Base-by-base conservation (phyloP, 2,329 filamentous ascomycete genomes). In the Epichloe baconii region DNA sequence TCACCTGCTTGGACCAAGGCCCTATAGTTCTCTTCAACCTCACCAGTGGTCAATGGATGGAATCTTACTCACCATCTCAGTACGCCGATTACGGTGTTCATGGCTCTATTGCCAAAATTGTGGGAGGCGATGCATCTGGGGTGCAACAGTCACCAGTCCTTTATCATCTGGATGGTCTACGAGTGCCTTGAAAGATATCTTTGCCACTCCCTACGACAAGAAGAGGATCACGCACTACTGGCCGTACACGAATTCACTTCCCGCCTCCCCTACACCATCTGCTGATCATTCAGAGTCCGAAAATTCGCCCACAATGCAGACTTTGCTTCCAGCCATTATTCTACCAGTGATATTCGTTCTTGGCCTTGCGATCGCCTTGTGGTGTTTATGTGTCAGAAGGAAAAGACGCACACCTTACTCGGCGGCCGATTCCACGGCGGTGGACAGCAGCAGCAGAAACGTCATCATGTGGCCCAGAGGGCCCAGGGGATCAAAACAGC, bases 1-100 rank as follows among this genome's bases (percentile, higher is more conserved):
- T 61, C 0, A 55, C 53, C 0, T 85, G 80, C 52, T 63, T 85
- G 1, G 66, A 70, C 0, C 70, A 72, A n/a, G 66, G 70, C 5
- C 69, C 76, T 1, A 65, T 86, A 37, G 72, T 80, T 44, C 75
- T 88, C 26, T 91, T 88, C 68, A 89, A 94, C 60, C 70, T 89
- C 48, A 85, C 79, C 10, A 79, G 76, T 37, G 73, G 82, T 1
- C 61, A 74, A 48, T 95, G 88, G 88, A 71, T 83, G 52, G 75
- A 79, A 21, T 73, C 74, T 2, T 95, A 91, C 62, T 79, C 82
- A 41, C 84, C 86, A 0, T 68, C 76, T 0, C 73, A 71, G 7
- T 82, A 77, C 62, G 72, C 72, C 23, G 66, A 76, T n/a, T 95
- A 95, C 62, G 71, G 72, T 2, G 85, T 93, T 1, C 87, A 86